These are phyloP conservation scores for Hericium coralloides DNA, from an alignment of 768 basidiomycete species.

Conservation along the genomic window DNA sequence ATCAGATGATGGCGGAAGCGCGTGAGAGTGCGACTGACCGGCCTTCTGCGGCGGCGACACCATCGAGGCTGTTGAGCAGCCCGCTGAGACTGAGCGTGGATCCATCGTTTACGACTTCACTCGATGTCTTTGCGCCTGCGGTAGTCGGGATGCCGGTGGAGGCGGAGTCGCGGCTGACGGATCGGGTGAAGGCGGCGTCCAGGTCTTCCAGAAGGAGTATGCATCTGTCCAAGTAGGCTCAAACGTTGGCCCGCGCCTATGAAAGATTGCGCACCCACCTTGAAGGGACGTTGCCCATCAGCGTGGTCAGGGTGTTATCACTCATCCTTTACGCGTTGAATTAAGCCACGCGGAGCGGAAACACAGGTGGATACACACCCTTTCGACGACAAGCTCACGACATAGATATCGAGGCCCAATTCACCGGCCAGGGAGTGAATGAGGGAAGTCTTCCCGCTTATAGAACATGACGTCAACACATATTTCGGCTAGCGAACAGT, in stretches of 20 bases:
- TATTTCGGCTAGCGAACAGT: neutral
- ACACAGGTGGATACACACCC: slow-evolving; percentile 40
- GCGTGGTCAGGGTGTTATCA: slow-evolving; percentile 77
- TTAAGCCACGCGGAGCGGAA: slow-evolving; percentile 1
- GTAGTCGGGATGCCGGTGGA: slow-evolving; percentile 68
- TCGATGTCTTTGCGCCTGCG: slow-evolving; percentile 19
- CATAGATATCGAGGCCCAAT: slow-evolving; percentile 84
- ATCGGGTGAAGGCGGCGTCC: slow-evolving; percentile 85
- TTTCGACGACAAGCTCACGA: slow-evolving; percentile 81
- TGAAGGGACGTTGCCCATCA: slow-evolving; percentile 84
- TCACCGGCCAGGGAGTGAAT: slow-evolving; percentile 83
- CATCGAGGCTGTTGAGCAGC: slow-evolving; percentile 77
- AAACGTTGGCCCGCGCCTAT: slow-evolving; percentile 12
- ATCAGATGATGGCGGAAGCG: neutral
- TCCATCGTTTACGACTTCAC: slow-evolving; percentile 49
- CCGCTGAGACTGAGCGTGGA: slow-evolving; percentile 83
- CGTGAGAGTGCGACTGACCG: slow-evolving; percentile 41
- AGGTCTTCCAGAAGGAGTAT: slow-evolving; percentile 91
- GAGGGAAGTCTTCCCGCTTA: slow-evolving; percentile 77
- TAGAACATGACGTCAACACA: slow-evolving; percentile 11
- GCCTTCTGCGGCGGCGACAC: slow-evolving; percentile 79
- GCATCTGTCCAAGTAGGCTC: slow-evolving; percentile 41
- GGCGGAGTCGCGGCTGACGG: slow-evolving; percentile 69
- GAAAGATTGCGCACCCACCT: slow-evolving; percentile 37
- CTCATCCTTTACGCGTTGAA: slow-evolving; percentile 55